These are phyloP conservation scores for Curvularia hawaiiensis DNA, from an alignment of 2,329 filamentous ascomycete species.

Conservation along the genomic window DNA sequence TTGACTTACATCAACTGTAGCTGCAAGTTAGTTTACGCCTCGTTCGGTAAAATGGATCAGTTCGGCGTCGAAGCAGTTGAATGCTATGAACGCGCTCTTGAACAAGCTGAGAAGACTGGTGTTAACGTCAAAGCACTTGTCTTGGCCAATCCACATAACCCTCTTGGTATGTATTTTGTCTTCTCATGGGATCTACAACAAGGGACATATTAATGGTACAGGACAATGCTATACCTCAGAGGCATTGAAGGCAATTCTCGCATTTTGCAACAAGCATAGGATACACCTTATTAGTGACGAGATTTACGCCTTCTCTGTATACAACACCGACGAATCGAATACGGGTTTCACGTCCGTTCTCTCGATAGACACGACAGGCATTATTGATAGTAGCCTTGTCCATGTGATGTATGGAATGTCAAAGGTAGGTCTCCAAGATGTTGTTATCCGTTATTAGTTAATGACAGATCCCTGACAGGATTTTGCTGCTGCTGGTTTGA, in stretches of 20 bases:
- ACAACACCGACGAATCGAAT: constrained; percentile 9
- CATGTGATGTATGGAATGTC: constrained; percentile 58
- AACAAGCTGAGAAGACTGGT: constrained; percentile 39
- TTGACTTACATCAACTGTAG: neutral
- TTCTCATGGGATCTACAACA: neutral
- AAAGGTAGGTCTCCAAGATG: constrained; percentile 11
- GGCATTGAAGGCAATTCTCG: constrained; percentile 52
- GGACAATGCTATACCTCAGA: constrained; percentile 41
- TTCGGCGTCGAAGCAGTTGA: constrained; percentile 23
- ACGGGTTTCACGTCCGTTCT: constrained; percentile 32
- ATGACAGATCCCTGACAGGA: constrained; percentile 30
- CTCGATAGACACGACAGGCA: constrained; percentile 29
- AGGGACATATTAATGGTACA: neutral
- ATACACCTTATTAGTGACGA: constrained; percentile 64
- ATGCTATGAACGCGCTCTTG: constrained; percentile 48
- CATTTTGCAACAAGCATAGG: constrained; percentile 55
- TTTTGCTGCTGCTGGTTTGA: constrained; percentile 61
- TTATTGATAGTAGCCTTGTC: constrained; percentile 57
- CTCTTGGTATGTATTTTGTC: constrained; percentile 46
- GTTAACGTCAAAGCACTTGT: constrained; percentile 52
- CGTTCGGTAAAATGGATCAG: constrained; percentile 5
- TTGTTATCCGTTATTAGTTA: neutral
- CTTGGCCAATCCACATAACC: constrained; percentile 59
- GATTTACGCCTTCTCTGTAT: constrained; percentile 63
- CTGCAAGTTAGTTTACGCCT: constrained; percentile 10